phyloP scores from a whole-genome alignment of 306 rosid species.

The peach (Prunus persica) region DNA sequence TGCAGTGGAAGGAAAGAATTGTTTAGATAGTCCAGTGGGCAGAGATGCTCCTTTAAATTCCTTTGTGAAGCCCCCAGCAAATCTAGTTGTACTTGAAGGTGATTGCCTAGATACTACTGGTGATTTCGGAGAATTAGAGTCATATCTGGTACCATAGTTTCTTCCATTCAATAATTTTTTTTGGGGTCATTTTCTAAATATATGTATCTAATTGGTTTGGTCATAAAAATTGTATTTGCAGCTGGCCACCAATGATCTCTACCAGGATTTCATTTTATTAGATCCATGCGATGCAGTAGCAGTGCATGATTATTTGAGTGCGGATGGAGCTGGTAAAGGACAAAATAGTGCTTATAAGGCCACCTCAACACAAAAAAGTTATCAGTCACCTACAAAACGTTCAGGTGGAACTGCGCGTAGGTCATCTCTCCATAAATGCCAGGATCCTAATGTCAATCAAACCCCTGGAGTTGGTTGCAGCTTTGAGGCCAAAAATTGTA shows the following conservation, averaged over 20 bases:
- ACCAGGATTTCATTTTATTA: slow-evolving; percentile 75
- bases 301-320: slow-evolving; percentile 62
- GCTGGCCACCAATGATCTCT: slow-evolving; percentile 81
- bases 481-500: slow-evolving; percentile 33
- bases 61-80: slow-evolving; percentile 84
- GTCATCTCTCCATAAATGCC: slow-evolving; percentile 49
- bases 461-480: slow-evolving; percentile 41
- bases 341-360: slow-evolving; percentile 47
- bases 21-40: slow-evolving; percentile 49
- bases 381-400: slow-evolving; percentile 53
- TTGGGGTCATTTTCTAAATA: background rate
- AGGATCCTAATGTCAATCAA: slow-evolving; percentile 36
- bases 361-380: slow-evolving; percentile 48
- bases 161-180: slow-evolving; percentile 25
- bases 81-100: slow-evolving; percentile 91
- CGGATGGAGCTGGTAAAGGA: slow-evolving; percentile 37
- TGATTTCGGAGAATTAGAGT: slow-evolving; percentile 87
- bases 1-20: slow-evolving; percentile 79
- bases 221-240: slow-evolving; percentile 34
- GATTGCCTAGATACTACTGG: slow-evolving; percentile 84
- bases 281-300: slow-evolving; percentile 73
- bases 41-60: slow-evolving; percentile 52
- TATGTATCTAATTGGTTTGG: slow-evolving; percentile 15
- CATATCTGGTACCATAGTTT: slow-evolving; percentile 71
- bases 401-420: slow-evolving; percentile 63